Base-by-base conservation (phyloP, 1,284 basidiomycete genomes). In the Malassezia slooffiae region DNA sequence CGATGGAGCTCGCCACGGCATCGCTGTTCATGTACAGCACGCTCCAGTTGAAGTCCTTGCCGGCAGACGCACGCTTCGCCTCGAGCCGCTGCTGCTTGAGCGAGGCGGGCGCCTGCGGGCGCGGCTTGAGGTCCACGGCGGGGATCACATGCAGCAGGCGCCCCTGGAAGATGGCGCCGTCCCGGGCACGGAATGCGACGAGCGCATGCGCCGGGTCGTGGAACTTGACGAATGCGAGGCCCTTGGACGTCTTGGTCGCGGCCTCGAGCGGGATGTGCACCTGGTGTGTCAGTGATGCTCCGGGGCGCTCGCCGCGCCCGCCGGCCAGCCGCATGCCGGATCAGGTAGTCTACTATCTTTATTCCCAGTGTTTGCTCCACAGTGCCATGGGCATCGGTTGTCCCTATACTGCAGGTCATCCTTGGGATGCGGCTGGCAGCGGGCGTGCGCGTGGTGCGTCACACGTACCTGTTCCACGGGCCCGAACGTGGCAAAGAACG, bases 21-120 rank as follows among this genome's bases (percentile, higher is more conserved):
- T 91, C 86, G 52, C 82, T 88, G 75, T 93, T 96, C 87, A 96
- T 91, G 67, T 91, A 96, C 50, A 96, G 70, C 75, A 87, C 85
- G 34, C 81, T 82, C 91, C 91, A 97, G 70, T 91, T 93, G 64
- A 95, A 90, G 51, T 87, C 86, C 56, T 81, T 82, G 26, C 81
- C 80, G 5, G 83, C 81, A 20, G 72, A 75, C 12, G 80, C 75
- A 68, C 84, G 91, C 52, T 80, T 75, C 68, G 83, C 81, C 31
- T 78, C 72, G 31, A 72, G 69, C 4, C 71, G 77, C 12, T 78
- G 75, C 51, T 76, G 76, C 57, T 85, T 82, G 31, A 68, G 44
- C 12, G 65, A 57, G 13, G 41, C 27, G 15, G 35, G 20, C 23
- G 46, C 26, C n/a, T 43, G 43, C 4, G 52, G 51, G 9, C 48